These are phyloP conservation scores for Bocquillonia castaneifolia DNA, from an alignment of 441 rosid genomes.

Conservation along the genomic window DNA sequence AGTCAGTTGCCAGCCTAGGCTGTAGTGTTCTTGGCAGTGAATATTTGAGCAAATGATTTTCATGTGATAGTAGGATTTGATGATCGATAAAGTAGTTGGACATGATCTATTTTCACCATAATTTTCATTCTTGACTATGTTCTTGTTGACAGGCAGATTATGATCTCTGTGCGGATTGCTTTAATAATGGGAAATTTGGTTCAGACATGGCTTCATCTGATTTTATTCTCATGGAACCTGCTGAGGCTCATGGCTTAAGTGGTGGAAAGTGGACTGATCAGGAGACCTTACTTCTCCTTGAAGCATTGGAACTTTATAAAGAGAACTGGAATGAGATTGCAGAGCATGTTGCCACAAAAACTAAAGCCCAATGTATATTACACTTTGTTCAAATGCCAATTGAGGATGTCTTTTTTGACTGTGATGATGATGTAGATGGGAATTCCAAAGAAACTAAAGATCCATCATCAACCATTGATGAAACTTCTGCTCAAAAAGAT, in stretches of 20 bases:
- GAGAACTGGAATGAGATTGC: conserved; percentile 98
- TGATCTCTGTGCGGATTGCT: conserved; percentile 95
- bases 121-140: conserved; percentile 26
- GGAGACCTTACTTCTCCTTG: conserved; percentile 97
- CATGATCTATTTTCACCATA: background rate
- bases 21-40: background rate
- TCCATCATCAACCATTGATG: conserved; percentile 35
- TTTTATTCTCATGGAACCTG: conserved; percentile 95
- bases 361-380: conserved; percentile 92
- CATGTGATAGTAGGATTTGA: conserved; percentile 10
- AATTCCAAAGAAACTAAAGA: conserved; percentile 43
- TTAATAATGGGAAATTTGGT: conserved; percentile 72
- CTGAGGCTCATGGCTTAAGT: conserved; percentile 67
- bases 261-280: conserved; percentile 99
- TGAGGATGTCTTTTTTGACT: conserved; percentile 71
- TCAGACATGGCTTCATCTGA: conserved; percentile 87
- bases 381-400: conserved; percentile 98
- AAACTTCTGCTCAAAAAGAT: conserved; percentile 40
- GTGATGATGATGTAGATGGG: conserved; percentile 36
- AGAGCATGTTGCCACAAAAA: conserved; percentile 97
- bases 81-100: conserved; percentile 2
- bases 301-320: conserved; percentile 87
- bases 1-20: conserved; percentile 14
- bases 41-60: background rate
- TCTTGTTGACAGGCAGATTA: conserved; percentile 88